A percentile compares a stretch with the other conserved stretches of the same genome.
These are phyloP conservation scores for Xylaria sp. DNA, from an alignment of 2,329 filamentous ascomycete genomes.

Conservation along the genomic window DNA sequence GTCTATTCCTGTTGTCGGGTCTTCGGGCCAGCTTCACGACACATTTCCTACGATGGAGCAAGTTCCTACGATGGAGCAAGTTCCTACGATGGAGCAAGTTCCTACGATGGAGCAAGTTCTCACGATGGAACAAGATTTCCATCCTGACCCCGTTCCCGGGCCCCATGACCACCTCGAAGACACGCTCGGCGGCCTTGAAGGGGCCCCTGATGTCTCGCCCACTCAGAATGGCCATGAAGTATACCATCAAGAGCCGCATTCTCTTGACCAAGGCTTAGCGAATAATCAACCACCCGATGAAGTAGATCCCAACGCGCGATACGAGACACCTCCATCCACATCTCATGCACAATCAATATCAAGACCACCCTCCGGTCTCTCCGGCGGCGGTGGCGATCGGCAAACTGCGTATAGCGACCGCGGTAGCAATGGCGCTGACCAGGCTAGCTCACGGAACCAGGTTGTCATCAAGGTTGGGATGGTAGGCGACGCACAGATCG, in stretches of 20 bases:
- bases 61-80: too few relatives aligned
- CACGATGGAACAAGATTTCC: constrained; percentile 44
- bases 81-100: too few relatives aligned
- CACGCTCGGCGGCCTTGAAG: constrained; percentile 61
- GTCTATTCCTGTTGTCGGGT: constrained; percentile 59
- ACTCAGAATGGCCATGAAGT: constrained; percentile 41
- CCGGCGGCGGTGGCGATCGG: constrained; percentile 53
- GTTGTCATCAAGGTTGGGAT: constrained; percentile 99
- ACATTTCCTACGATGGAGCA: constrained; percentile 62
- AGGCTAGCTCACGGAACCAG: constrained; percentile 67
- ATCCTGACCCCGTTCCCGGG: constrained; percentile 28
- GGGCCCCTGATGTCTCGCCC: constrained; percentile 53
- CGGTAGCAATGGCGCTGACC: constrained; percentile 53
- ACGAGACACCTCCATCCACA: constrained; percentile 59
- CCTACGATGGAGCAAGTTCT: too few relatives aligned
- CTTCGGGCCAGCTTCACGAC: constrained; percentile 64
- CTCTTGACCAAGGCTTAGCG: constrained; percentile 60
- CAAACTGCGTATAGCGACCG: constrained; percentile 57
- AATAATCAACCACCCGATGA: constrained; percentile 48
- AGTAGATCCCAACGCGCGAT: constrained; percentile 55
- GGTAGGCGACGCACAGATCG: constrained; percentile 98
- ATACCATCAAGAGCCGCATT: constrained; percentile 59
- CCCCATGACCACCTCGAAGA: constrained; percentile 58
- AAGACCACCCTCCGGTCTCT: constrained; percentile 66
- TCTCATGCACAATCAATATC: constrained; percentile 56